phyloP scores from a whole-genome alignment of 306 rosid genomes.

The Vigna hirtella region DNA sequence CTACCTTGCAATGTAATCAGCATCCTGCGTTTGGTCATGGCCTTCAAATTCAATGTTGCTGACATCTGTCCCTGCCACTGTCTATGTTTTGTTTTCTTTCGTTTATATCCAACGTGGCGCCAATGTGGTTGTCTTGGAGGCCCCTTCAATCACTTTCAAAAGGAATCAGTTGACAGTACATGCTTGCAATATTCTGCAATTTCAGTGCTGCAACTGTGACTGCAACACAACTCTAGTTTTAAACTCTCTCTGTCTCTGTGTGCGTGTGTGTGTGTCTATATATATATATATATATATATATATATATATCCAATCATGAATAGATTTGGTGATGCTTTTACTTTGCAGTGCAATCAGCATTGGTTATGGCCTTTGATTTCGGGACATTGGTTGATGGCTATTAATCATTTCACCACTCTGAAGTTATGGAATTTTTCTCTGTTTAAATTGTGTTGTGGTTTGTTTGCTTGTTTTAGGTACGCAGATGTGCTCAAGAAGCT shows the following conservation, averaged over 20 bases:
- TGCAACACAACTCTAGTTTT: neutral
- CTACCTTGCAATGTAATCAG: neutral
- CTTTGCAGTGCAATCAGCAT: neutral
- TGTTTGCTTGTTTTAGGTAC: slow-evolving; percentile 61
- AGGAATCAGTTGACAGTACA: neutral
- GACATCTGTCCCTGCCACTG: neutral
- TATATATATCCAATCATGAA: neutral
- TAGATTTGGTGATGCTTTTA: slow-evolving; percentile 13
- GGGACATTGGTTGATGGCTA: neutral
- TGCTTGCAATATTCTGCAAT: neutral
- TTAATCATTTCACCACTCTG: slow-evolving; percentile 7
- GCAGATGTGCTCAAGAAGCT: slow-evolving; percentile 87
- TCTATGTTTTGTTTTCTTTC: neutral
- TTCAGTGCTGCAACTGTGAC: neutral
- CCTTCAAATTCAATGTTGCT: neutral
- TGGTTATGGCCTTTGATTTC: neutral
- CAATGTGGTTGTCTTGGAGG: neutral
- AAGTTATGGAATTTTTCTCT: neutral
- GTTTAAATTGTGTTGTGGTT: neutral
- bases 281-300: no score
- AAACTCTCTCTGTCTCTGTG: neutral
- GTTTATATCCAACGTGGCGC: neutral
- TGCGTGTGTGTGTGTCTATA: no score
- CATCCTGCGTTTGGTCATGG: neutral
- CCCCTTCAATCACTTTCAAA: neutral